Evolutionary conservation across 208 protist species (phyloP).

Genomic region (Porcisia hertigi): DNA sequence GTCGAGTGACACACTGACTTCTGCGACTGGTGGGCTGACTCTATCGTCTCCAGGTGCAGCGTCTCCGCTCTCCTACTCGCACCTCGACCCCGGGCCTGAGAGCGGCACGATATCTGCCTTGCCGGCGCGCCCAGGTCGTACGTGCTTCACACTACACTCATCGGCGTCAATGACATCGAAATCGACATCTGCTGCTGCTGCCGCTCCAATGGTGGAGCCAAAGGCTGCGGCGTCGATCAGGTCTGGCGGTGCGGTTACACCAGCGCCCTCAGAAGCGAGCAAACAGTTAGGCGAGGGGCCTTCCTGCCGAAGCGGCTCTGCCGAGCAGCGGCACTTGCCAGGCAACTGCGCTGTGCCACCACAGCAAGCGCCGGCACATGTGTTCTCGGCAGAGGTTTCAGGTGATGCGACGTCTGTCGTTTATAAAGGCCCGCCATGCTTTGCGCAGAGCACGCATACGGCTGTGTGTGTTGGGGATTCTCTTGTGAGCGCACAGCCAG

Average conservation of each 20-base stretch:
- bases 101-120: background rate
- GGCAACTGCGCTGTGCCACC: background rate
- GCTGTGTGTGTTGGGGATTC: too few species aligned
- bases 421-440: background rate
- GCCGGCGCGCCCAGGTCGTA: constrained; percentile 17
- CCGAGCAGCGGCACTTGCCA: background rate
- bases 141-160: constrained; percentile 29
- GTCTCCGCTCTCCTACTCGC: background rate
- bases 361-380: background rate
- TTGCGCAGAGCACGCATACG: background rate
- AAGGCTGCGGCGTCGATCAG: background rate
- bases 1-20: background rate
- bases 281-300: background rate
- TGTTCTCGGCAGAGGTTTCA: background rate
- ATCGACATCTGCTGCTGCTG: background rate
- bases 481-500: background rate
- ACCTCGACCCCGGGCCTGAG: background rate
- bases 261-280: background rate
- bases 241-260: background rate
- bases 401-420: background rate
- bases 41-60: background rate
- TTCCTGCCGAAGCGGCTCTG: background rate
- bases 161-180: background rate
- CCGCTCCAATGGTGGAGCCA: background rate
- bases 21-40: background rate